Percentiles rank a stretch among this genome's conserved stretches.
phyloP scores from a whole-genome alignment of 208 protist genomes.

The Trypanosoma avium region DNA sequence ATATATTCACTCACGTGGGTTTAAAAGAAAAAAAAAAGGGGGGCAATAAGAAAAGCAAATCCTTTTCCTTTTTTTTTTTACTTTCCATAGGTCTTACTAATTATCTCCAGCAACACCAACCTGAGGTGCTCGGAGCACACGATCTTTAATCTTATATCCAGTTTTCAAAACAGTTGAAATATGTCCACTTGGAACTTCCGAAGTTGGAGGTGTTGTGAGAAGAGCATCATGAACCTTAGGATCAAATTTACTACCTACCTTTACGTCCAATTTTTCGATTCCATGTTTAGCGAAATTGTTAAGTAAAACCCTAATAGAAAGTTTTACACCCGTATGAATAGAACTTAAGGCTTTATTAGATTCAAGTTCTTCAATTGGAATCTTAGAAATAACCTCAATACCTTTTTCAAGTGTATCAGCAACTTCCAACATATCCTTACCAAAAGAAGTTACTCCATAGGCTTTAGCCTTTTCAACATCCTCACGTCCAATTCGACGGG shows the following conservation, averaged over 20 bases:
- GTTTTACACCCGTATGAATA: slow-evolving; percentile 83
- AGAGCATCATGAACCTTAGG: slow-evolving; percentile 91
- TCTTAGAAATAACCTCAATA: slow-evolving; percentile 59
- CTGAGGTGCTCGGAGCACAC: slow-evolving; percentile 89
- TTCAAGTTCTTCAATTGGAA: slow-evolving; percentile 53
- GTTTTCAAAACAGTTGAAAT: slow-evolving; percentile 88
- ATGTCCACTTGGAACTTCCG: slow-evolving; percentile 42
- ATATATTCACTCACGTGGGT: no score
- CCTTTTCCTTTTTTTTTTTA: not conserved
- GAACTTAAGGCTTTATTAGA: slow-evolving; percentile 57
- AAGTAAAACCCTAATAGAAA: slow-evolving; percentile 84
- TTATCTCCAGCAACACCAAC: slow-evolving; percentile 50
- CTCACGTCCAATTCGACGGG: slow-evolving; percentile 82
- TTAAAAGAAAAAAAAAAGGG: no score
- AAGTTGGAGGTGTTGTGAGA: slow-evolving; percentile 66
- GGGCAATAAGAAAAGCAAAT: no score
- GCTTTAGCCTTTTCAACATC: slow-evolving; percentile 90
- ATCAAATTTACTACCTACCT: slow-evolving; percentile 78
- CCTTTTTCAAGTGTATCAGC: slow-evolving; percentile 91
- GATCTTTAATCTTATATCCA: slow-evolving; percentile 85
- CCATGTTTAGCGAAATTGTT: slow-evolving; percentile 85
- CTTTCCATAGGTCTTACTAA: not conserved
- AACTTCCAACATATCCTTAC: slow-evolving; percentile 92
- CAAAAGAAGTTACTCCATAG: slow-evolving; percentile 88
- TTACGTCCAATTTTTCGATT: slow-evolving; percentile 83